These are phyloP conservation scores for Lepidopterella palustris DNA, from an alignment of 495 filamentous ascomycete genomes.

Conservation along the genomic window DNA sequence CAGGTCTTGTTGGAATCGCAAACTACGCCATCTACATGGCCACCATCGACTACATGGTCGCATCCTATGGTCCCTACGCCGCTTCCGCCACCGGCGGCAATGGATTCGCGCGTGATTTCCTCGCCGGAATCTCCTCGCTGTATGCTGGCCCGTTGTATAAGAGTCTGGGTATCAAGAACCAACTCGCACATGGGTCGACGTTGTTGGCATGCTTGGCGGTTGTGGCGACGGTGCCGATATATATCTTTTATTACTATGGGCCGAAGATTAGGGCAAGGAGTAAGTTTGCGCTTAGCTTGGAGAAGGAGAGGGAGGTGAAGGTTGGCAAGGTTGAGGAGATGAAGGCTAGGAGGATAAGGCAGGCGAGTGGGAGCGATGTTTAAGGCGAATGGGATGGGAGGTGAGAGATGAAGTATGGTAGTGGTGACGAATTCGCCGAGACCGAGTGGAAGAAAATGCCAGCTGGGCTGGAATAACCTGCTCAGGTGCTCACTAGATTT, in stretches of 20 bases:
- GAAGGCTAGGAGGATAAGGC: background rate
- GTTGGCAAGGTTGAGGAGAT: background rate
- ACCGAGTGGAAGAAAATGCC: no score
- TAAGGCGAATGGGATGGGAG: no score
- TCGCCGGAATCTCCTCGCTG: conserved; percentile 48
- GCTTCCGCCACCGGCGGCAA: conserved; percentile 71
- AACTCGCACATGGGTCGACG: conserved; percentile 41
- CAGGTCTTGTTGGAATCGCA: conserved; percentile 57
- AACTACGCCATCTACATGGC: conserved; percentile 67
- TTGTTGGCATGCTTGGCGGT: conserved; percentile 42
- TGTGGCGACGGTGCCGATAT: conserved; percentile 43
- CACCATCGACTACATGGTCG: conserved; percentile 76
- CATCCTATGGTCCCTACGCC: conserved; percentile 65
- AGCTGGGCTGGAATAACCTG: no score
- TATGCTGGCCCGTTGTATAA: conserved; percentile 13
- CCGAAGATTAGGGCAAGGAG: conserved; percentile 42
- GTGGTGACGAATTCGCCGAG: no score
- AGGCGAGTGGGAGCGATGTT: no score
- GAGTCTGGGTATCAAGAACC: background rate
- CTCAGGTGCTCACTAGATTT: no score
- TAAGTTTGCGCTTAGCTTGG: conserved; percentile 41
- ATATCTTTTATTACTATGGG: conserved; percentile 47
- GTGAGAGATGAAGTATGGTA: no score
- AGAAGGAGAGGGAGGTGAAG: conserved; percentile 10
- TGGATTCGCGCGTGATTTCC: conserved; percentile 67